A percentile compares a stretch with the other conserved stretches of the same genome.
These are phyloP conservation scores for Cicer yamashitae DNA, from an alignment of 306 rosid species.

Conservation along the genomic window DNA sequence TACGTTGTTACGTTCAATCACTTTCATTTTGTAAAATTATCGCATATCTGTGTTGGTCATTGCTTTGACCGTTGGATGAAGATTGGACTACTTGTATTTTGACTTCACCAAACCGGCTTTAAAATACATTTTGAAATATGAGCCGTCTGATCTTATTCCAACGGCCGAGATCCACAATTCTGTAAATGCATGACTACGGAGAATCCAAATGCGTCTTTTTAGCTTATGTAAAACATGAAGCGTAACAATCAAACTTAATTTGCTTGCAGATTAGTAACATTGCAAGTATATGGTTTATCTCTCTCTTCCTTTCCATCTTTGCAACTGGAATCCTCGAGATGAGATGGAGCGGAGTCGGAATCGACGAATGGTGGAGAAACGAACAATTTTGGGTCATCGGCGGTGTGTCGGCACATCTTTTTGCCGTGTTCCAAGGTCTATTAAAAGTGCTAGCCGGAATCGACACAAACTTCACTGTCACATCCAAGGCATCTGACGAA, in stretches of 20 bases:
- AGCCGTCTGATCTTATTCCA: neutral
- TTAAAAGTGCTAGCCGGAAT: conserved; percentile 96
- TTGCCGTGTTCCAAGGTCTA: conserved; percentile 91
- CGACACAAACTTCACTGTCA: conserved; percentile 97
- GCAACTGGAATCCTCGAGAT: conserved; percentile 97
- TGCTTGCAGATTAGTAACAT: conserved; percentile 89
- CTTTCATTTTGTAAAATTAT: too few species aligned
- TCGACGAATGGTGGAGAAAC: conserved; percentile 99
- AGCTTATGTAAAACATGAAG: neutral
- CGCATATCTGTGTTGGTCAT: too few species aligned
- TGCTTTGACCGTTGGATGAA: too few species aligned
- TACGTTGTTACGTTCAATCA: too few species aligned
- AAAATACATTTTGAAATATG: neutral
- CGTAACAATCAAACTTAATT: conserved; percentile 1
- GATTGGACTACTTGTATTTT: too few species aligned
- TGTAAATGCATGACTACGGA: neutral
- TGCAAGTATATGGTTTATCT: conserved; percentile 94
- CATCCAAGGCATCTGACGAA: conserved; percentile 96
- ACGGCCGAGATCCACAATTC: neutral
- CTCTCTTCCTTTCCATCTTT: conserved; percentile 95
- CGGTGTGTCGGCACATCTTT: conserved; percentile 92
- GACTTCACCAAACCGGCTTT: too few species aligned
- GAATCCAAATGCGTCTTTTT: neutral
- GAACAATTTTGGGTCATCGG: conserved; percentile 99
- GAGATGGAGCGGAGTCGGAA: conserved; percentile 99